A percentile compares a stretch with the other conserved stretches of the same genome.
phyloP scores from a whole-genome alignment of 768 basidiomycete genomes.

The Gymnopilus dilepis region DNA sequence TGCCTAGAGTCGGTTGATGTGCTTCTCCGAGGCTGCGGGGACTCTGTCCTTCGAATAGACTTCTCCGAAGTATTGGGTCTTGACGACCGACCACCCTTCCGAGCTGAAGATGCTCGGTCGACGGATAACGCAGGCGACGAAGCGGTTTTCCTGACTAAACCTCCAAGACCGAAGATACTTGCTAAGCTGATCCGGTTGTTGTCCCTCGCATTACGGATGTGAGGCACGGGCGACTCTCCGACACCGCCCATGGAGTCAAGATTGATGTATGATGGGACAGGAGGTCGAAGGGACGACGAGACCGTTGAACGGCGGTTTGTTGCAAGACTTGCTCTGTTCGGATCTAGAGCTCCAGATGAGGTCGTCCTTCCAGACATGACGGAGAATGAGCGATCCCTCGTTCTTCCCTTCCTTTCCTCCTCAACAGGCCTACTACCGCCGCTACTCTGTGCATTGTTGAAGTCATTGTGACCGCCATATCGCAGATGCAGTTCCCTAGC shows the following conservation, averaged over 20 bases:
- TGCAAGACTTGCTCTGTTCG: slow-evolving; percentile 35
- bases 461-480: slow-evolving; percentile 29
- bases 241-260: slow-evolving; percentile 60
- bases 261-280: slow-evolving; percentile 48
- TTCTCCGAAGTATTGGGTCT: slow-evolving; percentile 7
- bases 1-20: slow-evolving; percentile 8
- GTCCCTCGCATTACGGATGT: slow-evolving; percentile 34
- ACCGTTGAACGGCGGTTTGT: slow-evolving; percentile 41
- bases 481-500: slow-evolving; percentile 35
- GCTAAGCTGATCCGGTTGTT: slow-evolving; percentile 56
- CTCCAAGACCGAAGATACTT: slow-evolving; percentile 56
- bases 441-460: slow-evolving; percentile 20
- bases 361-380: slow-evolving; percentile 45
- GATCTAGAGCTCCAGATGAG: slow-evolving; percentile 45
- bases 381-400: slow-evolving; percentile 44
- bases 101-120: not conserved
- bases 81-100: not conserved
- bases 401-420: slow-evolving; percentile 29
- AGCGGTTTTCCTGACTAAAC: slow-evolving; percentile 9
- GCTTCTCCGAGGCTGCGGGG: slow-evolving; percentile 1
- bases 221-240: slow-evolving; percentile 65
- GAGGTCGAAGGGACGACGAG: slow-evolving; percentile 37
- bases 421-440: slow-evolving; percentile 17
- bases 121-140: slow-evolving; percentile 10
- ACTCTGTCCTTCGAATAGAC: not conserved